Evolutionary conservation across 345 rosid genomes (phyloP).

Genomic region (Arabidopsis thaliana): DNA sequence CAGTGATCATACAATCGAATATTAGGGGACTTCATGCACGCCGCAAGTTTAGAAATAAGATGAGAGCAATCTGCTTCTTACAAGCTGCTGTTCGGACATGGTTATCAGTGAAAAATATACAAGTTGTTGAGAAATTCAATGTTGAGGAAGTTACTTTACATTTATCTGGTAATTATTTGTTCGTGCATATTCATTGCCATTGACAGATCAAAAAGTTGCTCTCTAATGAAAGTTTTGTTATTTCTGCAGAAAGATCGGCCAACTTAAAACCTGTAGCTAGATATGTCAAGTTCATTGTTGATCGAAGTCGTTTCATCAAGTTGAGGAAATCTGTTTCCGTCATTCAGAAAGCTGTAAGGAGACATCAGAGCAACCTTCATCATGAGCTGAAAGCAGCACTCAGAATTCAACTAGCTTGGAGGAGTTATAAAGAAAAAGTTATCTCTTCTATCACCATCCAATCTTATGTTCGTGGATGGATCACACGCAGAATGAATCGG

Average conservation of each 20-base stretch:
- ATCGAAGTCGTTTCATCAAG: slow-evolving; percentile 57
- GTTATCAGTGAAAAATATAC: slow-evolving; percentile 58
- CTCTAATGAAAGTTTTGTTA: slow-evolving; percentile 20
- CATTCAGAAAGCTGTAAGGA: slow-evolving; percentile 71
- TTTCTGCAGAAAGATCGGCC: slow-evolving; percentile 48
- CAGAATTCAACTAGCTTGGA: slow-evolving; percentile 68
- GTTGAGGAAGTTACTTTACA: slow-evolving; percentile 36
- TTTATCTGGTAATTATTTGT: slow-evolving; percentile 46
- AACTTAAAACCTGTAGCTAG: slow-evolving; percentile 44
- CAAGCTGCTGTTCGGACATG: slow-evolving; percentile 62
- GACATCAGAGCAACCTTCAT: slow-evolving; percentile 36
- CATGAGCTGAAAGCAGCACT: slow-evolving; percentile 54
- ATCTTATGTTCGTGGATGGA: slow-evolving; percentile 68
- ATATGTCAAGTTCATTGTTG: slow-evolving; percentile 52
- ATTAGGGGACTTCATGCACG: slow-evolving; percentile 56
- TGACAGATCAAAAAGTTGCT: slow-evolving; percentile 11
- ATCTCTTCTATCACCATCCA: slow-evolving; percentile 65
- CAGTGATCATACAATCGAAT: slow-evolving; percentile 66
- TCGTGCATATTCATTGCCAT: neutral
- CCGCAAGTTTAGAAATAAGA: slow-evolving; percentile 54
- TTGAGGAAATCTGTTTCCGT: slow-evolving; percentile 51
- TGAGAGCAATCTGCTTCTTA: slow-evolving; percentile 53
- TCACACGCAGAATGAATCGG: slow-evolving; percentile 45
- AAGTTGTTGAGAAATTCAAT: slow-evolving; percentile 27
- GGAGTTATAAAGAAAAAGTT: slow-evolving; percentile 46